A percentile compares a stretch with the other conserved stretches of the same genome.
Evolutionary conservation across 352 stramenopile species (phyloP).

Genomic region (Plasmopara halstedii): DNA sequence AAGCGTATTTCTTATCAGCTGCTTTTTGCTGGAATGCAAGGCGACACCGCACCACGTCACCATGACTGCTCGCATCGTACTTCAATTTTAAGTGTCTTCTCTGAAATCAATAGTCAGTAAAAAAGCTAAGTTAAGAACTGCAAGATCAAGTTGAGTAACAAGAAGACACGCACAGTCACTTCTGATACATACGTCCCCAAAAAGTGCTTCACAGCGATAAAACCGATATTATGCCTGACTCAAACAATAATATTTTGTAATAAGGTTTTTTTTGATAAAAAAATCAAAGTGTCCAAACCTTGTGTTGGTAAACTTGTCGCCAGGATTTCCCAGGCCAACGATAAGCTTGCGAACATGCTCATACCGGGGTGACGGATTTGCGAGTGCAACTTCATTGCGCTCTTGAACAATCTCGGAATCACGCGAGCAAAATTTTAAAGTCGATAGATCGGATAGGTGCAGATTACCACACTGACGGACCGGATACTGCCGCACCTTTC

Average conservation of each 20-base stretch:
- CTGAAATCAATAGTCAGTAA: conserved; percentile 13
- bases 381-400: background rate
- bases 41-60: conserved; percentile 52
- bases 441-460: conserved; percentile 9
- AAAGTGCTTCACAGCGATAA: conserved; percentile 54
- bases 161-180: conserved; percentile 39
- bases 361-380: conserved; percentile 28
- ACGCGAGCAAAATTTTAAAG: background rate
- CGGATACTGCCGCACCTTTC: conserved; percentile 4
- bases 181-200: conserved; percentile 50
- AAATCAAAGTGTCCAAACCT: conserved; percentile 36
- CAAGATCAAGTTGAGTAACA: background rate
- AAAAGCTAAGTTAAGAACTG: background rate
- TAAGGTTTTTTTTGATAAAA: too few relatives aligned
- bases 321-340: conserved; percentile 79
- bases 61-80: conserved; percentile 53
- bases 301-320: conserved; percentile 74
- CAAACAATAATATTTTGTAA: too few relatives aligned
- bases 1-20: conserved; percentile 24
- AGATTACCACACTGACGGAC: conserved; percentile 7
- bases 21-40: conserved; percentile 56
- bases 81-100: conserved; percentile 36
- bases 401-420: background rate
- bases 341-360: conserved; percentile 73
- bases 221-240: conserved; percentile 78